Base-by-base conservation (phyloP, 371 early-diverging fungal species). In the Saksenaea vasiformis region DNA sequence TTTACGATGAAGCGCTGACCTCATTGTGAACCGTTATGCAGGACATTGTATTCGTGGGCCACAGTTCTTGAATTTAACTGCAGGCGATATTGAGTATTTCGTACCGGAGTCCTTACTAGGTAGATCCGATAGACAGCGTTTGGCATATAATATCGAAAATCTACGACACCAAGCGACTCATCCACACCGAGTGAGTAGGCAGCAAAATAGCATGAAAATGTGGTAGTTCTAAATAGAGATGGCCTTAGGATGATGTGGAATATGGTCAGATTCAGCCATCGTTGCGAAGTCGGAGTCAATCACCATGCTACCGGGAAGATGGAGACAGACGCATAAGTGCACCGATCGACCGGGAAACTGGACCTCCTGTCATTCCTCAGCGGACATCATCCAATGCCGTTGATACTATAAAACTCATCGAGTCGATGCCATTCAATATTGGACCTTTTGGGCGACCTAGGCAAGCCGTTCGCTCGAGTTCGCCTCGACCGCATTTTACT, bases 371-470 rank as follows among this genome's bases (percentile, higher is more conserved):
- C 43, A 74, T 74, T 58, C 74, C 74, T 35, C 65, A 67, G 34
- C 68, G 74, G 22, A 74, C 56, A 27, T 74, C 74, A 8, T 74
- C 74, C 13, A 74, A 62, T 58, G 70, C 74, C 11, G 63, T 68
- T n/a, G 68, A 74, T 15, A 74, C 68, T 39, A 65, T 68, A 17
- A 67, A 62, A 22, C 65, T 70, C 26, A 68, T 74, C 31, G 68
- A 70, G 17, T 47, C 34, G 9, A 37, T 60, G 51, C 57, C 60
- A 28, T 66, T 60, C 22, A 58, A 39, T 36, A 61, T 70, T 27
- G 63, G 58, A 22, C 31, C 57, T 38, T 39, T 61, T 44, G 51
- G 47, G 55, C 62, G 37, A 5, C 13, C 37, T 13, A 47, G 24
- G 34, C 59, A 28, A 26, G n/a, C 58, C 0, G 8, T 34, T 8